Conservation (phyloP, 179 eudicot species). For the Patellifolia procumbens region DNA sequence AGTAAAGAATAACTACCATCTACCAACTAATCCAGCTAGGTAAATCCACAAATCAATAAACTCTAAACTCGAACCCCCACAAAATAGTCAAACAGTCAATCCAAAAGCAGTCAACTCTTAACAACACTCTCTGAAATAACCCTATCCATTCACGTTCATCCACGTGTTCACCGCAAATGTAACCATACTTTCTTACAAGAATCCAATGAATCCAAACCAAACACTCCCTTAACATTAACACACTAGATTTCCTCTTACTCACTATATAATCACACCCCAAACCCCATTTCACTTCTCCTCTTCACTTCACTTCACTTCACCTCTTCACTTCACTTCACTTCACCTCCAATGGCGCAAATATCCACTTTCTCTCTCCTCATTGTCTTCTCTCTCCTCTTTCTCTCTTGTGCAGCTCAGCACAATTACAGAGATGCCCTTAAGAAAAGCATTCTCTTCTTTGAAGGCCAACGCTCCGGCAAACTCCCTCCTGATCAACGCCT, state of each 20-base stretch:
- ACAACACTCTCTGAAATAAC: background rate
- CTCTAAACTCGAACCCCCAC: background rate
- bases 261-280: slow-evolving; percentile 17
- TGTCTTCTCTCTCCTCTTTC: slow-evolving; percentile 24
- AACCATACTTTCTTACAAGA: slow-evolving; percentile 13
- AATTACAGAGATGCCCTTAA: slow-evolving; percentile 74
- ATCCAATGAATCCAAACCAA: slow-evolving; percentile 7
- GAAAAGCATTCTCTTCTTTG: slow-evolving; percentile 89
- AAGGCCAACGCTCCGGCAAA: slow-evolving; percentile 90
- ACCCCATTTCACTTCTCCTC: background rate
- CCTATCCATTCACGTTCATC: slow-evolving; percentile 17
- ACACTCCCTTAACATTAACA: background rate
- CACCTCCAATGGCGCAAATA: slow-evolving; percentile 49
- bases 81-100: slow-evolving; percentile 13
- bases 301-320: slow-evolving; percentile 15
- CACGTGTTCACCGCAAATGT: slow-evolving; percentile 18
- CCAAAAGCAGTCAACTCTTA: slow-evolving; percentile 1
- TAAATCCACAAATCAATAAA: background rate
- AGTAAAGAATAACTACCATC: background rate
- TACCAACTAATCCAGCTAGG: background rate
- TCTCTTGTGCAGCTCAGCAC: slow-evolving; percentile 24
- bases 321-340: slow-evolving; percentile 8
- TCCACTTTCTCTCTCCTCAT: slow-evolving; percentile 27
- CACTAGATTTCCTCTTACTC: background rate
- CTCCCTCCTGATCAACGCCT: slow-evolving; percentile 90